Base-by-base conservation (phyloP, 768 basidiomycete species). In the Zangia roseola region DNA sequence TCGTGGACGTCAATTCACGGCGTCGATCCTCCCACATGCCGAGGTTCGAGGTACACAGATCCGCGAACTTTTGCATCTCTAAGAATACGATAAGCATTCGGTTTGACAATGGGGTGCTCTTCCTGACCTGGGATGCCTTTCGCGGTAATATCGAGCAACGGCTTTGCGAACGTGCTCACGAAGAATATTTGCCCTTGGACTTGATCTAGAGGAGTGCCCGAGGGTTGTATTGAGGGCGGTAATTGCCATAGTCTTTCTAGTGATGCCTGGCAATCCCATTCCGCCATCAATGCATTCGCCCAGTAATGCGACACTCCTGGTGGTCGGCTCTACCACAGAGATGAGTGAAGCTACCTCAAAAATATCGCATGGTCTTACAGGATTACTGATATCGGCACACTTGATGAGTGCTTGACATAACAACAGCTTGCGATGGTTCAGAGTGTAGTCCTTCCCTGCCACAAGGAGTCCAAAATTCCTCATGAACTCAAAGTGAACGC, bases 381-480 rank as follows among this genome's bases (percentile, higher is more conserved):
- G 95, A 67, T 99, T 99, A 65, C 91, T 94, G 61, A 99, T 98
- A 71, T 99, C 97, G 16, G 95, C 94, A 61, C 94, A 97, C 69
- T 99, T 98, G 66, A 99, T 84, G 43, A 99, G 71, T 4, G 89
- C 88, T 60, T 97, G 93, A 63, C 91, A 95, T 20, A 93, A 68
- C 45, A 95, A 69, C 21, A 88, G 73, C 57, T 87, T 77, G 45
- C 83, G 78, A 55, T 70, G 62, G 43, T 71, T 70, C 37, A 79
- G 59, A 10, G 75, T 61, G 16, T 59, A 63, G 19, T 68, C 68
- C 12, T 64, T 56, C 19, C 76, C 78, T 4, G 67, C 60, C 33
- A 86, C 67, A 21, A 84, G 61, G 7, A 63, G 62, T 54, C 74
- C 66, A 53, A 95, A 83, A 35, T 81, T 73, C 34, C 72, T 64